A percentile compares a stretch with the other conserved stretches of the same genome.
These are phyloP conservation scores for Magnusiomyces ingens DNA, from an alignment of 1,139 yeast species.

Conservation along the genomic window DNA sequence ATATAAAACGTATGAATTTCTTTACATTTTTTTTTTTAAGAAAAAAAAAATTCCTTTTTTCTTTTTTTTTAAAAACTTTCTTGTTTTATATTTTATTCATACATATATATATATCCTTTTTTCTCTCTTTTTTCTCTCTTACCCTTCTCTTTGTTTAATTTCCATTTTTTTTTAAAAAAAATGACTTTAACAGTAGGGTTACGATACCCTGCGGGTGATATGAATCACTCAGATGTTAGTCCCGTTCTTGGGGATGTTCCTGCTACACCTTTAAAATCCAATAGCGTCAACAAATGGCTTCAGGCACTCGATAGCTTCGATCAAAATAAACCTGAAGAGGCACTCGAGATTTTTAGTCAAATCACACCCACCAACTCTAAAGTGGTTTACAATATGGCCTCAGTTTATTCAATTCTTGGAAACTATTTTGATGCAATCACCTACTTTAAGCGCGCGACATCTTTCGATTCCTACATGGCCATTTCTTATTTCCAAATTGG, in stretches of 20 bases:
- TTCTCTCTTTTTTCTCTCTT: neutral
- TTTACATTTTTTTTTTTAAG: neutral
- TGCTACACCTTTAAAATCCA: constrained; percentile 2
- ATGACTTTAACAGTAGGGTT: constrained; percentile 4
- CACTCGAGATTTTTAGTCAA: constrained; percentile 8
- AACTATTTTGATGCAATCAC: constrained; percentile 17
- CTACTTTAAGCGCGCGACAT: constrained; percentile 17
- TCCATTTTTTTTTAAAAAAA: neutral
- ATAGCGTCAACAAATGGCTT: constrained; percentile 13
- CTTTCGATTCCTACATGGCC: constrained; percentile 22
- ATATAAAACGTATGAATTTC: neutral
- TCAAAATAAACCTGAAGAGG: constrained; percentile 9
- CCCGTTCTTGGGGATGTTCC: neutral
- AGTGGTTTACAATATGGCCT: constrained; percentile 19
- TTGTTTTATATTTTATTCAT: too few species aligned
- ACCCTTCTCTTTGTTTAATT: neutral
- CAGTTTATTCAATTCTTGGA: constrained; percentile 18
- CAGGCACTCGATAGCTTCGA: constrained; percentile 13
- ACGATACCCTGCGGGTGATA: neutral
- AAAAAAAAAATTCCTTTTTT: neutral
- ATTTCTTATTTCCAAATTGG: constrained; percentile 24
- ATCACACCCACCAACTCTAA: constrained; percentile 14
- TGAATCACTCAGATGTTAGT: neutral
- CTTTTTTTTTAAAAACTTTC: neutral
- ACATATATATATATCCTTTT: too few species aligned